Base-by-base conservation (phyloP, 129 eudicot species). In the Kitagawia praeruptora region DNA sequence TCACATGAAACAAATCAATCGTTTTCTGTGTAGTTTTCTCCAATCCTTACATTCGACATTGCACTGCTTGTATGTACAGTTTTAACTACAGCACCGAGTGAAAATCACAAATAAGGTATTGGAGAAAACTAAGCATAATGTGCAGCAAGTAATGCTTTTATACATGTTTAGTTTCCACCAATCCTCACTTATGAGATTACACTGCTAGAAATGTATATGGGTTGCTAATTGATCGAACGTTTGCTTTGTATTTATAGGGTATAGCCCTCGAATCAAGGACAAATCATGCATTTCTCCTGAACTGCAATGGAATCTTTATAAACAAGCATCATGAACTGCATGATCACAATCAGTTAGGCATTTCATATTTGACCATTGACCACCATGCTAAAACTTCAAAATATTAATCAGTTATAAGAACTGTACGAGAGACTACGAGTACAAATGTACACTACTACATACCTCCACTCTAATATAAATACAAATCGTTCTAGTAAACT, bases 21-120 rank as follows among this genome's bases (percentile, higher is more conserved):
- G 39, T 16, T 18, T 69, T 34, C 44, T 69, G 74, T 69, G 34
- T 69, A 34, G 74, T 69, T 34, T 69, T 38, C n/a, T 28, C 74
- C 74, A 69, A 69, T 69, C 42, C 74, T 69, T 38, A 69, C 74
- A 1, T 69, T 69, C 74, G 74, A 69, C 74, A 69, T 13, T 38
- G n/a, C 9, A 69, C 74, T 69, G 16, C 11, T 34, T 5, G 23
- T 6, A 28, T 14, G 1, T 4, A 34, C n/a, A 31, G n/a, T 14
- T 13, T 5, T 2, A 69, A 3, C 12, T 10, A n/a, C 6, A 58
- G 13, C 2, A 27, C 40, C 39, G 15, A 69, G 44, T 69, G 44
- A 69, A 38, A 14, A 38, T 38, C 74, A 69, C 4, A 69, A 15
- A 69, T 69, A 38, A 69, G 74, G 74, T 69, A 69, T 69, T 15